These are phyloP conservation scores for Poa annua DNA, from an alignment of 176 grass and related monocot genomes.

Conservation along the genomic window DNA sequence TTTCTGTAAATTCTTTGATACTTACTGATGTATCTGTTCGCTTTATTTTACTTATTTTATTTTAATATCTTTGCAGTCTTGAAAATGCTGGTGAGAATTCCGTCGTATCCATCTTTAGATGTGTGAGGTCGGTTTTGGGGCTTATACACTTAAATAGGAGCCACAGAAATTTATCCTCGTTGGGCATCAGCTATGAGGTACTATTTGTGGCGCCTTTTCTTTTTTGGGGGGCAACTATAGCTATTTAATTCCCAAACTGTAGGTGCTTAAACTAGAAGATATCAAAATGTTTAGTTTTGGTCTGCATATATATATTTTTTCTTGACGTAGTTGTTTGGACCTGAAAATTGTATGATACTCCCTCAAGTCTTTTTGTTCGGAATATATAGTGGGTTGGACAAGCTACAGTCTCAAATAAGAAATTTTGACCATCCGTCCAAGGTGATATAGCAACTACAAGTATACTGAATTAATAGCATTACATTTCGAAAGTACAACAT, in stretches of 20 bases:
- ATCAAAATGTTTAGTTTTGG: slow-evolving; percentile 18
- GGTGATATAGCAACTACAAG: no score
- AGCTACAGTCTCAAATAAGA: no score
- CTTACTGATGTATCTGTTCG: not conserved
- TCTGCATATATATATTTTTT: not conserved
- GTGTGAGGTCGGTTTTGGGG: slow-evolving; percentile 76
- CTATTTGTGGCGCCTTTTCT: slow-evolving; percentile 14
- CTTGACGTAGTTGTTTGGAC: no score
- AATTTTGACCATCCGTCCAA: no score
- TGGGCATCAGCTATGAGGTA: slow-evolving; percentile 76
- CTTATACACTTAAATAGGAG: slow-evolving; percentile 48
- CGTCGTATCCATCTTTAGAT: slow-evolving; percentile 79
- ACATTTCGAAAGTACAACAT: no score
- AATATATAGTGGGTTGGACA: no score
- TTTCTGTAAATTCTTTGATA: slow-evolving; percentile 18
- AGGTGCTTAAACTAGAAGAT: slow-evolving; percentile 16
- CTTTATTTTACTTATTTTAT: slow-evolving; percentile 18
- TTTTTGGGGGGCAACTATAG: not conserved
- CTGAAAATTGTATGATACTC: no score
- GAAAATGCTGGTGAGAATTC: slow-evolving; percentile 94
- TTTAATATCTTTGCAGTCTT: slow-evolving; percentile 59
- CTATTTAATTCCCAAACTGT: slow-evolving; percentile 21
- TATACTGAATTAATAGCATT: no score
- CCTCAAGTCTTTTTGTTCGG: no score
- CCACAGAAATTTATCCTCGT: slow-evolving; percentile 23